These are phyloP conservation scores for Odontarrhena argentea DNA, from an alignment of 345 rosid species.

Conservation along the genomic window DNA sequence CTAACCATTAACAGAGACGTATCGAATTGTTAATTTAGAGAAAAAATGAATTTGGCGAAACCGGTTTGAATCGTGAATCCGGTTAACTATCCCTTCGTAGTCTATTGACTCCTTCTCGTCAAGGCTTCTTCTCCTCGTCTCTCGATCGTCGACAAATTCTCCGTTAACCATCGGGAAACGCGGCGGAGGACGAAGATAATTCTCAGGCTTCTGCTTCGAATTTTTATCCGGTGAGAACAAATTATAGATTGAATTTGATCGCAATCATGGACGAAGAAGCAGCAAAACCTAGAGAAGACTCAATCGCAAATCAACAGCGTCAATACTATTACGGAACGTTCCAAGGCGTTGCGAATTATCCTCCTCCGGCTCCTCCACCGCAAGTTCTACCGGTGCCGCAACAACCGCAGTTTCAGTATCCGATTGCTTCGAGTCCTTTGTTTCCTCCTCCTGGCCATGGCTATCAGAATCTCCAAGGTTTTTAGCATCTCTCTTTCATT, in stretches of 20 bases:
- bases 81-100: slow-evolving; percentile 2
- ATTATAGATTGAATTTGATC: slow-evolving; percentile 18
- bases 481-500: not conserved
- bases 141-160: not conserved
- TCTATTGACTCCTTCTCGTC: not conserved
- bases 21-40: not conserved
- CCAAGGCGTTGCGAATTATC: slow-evolving; percentile 83
- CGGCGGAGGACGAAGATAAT: slow-evolving; percentile 4
- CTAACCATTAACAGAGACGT: too few relatives aligned
- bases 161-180: slow-evolving; percentile 15
- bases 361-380: slow-evolving; percentile 50
- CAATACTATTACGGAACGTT: slow-evolving; percentile 75
- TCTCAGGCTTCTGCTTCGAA: not conserved
- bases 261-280: slow-evolving; percentile 54
- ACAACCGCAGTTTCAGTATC: slow-evolving; percentile 36
- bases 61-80: not conserved
- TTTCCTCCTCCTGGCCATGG: slow-evolving; percentile 44
- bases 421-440: slow-evolving; percentile 33
- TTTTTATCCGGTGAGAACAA: not conserved
- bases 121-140: slow-evolving; percentile 11
- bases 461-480: slow-evolving; percentile 61
- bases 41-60: not conserved
- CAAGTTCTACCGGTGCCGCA: slow-evolving; percentile 52
- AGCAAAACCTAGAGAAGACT: slow-evolving; percentile 41
- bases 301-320: slow-evolving; percentile 33